Percentiles rank a stretch among this genome's conserved stretches.
Conservation (phyloP, 108 stramenopile species). For the Pseudonitzschia multistriata region DNA sequence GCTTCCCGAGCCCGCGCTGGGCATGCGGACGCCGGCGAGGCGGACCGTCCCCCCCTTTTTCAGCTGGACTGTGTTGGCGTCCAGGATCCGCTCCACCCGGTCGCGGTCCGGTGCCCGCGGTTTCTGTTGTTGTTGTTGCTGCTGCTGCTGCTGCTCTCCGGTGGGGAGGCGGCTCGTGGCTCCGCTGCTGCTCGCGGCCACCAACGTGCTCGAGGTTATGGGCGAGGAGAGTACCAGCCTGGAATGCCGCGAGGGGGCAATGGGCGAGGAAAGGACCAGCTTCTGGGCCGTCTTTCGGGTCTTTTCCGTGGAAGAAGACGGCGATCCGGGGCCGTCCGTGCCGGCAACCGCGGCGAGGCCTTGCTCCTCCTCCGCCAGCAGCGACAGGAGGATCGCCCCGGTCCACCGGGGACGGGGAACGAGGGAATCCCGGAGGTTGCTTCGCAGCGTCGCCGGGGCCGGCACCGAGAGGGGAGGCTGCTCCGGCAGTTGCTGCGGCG, state of each 20-base stretch:
- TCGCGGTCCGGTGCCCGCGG: conserved; percentile 20
- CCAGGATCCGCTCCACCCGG: conserved; percentile 50
- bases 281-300: background rate
- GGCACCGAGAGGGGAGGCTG: no score
- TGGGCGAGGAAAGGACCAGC: background rate
- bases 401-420: background rate
- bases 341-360: background rate
- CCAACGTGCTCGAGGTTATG: background rate
- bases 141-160: background rate
- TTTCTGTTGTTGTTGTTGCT: background rate
- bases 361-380: background rate
- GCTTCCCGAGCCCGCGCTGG: conserved; percentile 14
- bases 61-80: conserved; percentile 49
- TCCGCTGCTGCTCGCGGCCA: background rate
- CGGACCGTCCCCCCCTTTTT: conserved; percentile 44
- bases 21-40: conserved; percentile 41
- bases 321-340: background rate
- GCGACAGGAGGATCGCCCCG: background rate
- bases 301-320: background rate
- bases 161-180: background rate
- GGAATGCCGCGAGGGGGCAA: background rate
- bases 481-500: no score
- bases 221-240: background rate
- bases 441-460: background rate
- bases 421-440: background rate